Percentiles rank a stretch among this genome's conserved stretches.
These are phyloP conservation scores for Lactarius indigo DNA, from an alignment of 768 basidiomycete genomes.

Conservation along the genomic window DNA sequence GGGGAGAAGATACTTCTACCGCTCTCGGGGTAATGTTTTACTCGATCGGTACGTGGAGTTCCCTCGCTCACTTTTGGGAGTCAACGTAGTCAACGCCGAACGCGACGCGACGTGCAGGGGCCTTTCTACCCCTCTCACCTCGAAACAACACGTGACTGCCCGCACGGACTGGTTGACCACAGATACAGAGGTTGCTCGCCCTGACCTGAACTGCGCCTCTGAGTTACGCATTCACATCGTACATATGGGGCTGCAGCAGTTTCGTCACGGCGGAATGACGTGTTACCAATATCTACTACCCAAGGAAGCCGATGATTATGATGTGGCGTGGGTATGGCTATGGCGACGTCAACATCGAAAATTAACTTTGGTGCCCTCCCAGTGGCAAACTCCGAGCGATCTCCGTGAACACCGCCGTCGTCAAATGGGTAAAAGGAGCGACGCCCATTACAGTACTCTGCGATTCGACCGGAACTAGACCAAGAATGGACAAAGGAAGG, in stretches of 20 bases:
- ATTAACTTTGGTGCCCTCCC: neutral
- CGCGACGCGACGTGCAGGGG: conserved; percentile 35
- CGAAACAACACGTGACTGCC: conserved; percentile 52
- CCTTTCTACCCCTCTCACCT: conserved; percentile 56
- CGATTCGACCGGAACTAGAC: too few species aligned
- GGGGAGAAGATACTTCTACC: conserved; percentile 62
- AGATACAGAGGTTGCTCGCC: conserved; percentile 61
- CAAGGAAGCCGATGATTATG: neutral
- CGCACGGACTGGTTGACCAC: conserved; percentile 66
- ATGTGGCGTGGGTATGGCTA: neutral
- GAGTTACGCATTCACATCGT: conserved; percentile 42
- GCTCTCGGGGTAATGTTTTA: conserved; percentile 61
- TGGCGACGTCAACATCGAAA: too few species aligned
- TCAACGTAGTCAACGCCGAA: neutral
- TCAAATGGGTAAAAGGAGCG: too few species aligned
- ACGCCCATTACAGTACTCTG: too few species aligned
- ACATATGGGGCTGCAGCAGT: conserved; percentile 48
- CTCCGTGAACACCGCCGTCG: too few species aligned
- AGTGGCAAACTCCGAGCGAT: too few species aligned
- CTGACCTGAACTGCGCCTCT: conserved; percentile 62
- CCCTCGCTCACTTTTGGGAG: neutral
- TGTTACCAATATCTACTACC: conserved; percentile 34
- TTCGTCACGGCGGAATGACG: conserved; percentile 55
- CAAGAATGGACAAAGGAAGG: too few species aligned
- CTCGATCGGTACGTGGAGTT: conserved; percentile 45